phyloP scores from a whole-genome alignment of 345 rosid species.

The Populus euphratica region DNA sequence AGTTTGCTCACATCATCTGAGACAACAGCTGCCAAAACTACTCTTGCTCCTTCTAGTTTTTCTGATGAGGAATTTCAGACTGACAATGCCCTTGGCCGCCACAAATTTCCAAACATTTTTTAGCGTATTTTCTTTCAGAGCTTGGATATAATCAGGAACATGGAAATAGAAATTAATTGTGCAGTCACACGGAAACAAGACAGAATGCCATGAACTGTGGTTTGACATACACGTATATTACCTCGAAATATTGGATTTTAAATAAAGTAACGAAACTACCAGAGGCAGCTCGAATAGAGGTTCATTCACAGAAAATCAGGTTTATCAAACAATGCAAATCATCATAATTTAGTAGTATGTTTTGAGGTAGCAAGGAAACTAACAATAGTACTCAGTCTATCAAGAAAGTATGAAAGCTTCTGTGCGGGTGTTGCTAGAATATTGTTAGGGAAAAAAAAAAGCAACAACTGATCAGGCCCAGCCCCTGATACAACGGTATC shows the following conservation, averaged over 20 bases:
- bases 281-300: not conserved
- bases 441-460: not conserved
- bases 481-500: slow-evolving; percentile 84
- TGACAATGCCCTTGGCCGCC: slow-evolving; percentile 79
- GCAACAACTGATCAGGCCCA: slow-evolving; percentile 58
- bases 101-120: slow-evolving; percentile 33
- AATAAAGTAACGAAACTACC: not conserved
- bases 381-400: not conserved
- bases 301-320: not conserved
- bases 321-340: not conserved
- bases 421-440: not conserved
- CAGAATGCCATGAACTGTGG: not conserved
- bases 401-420: not conserved
- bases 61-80: slow-evolving; percentile 76
- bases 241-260: not conserved
- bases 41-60: slow-evolving; percentile 80
- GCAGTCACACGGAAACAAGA: not conserved
- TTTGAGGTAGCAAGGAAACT: not conserved
- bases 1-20: slow-evolving; percentile 73
- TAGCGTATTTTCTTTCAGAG: not conserved
- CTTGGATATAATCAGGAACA: slow-evolving; percentile 1
- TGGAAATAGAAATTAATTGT: not conserved
- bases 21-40: slow-evolving; percentile 70
- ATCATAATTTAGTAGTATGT: not conserved
- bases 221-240: not conserved